Conservation (phyloP, 2,329 filamentous ascomycete species). For the Sphaerulina musiva region DNA sequence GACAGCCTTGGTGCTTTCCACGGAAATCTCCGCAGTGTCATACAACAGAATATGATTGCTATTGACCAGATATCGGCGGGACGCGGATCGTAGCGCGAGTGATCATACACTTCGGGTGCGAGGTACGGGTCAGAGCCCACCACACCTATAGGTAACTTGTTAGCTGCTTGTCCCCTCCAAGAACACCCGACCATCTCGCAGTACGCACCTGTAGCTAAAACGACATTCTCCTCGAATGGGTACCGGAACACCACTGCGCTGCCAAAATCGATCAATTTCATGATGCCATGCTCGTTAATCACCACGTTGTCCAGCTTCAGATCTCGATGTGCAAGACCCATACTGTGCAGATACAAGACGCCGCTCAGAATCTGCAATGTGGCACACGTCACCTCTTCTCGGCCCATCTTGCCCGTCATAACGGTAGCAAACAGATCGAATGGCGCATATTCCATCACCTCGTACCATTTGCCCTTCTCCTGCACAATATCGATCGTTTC, state of each 20-base stretch:
- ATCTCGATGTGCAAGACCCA: slow-evolving; percentile 91
- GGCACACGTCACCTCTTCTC: slow-evolving; percentile 82
- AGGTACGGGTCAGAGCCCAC: slow-evolving; percentile 91
- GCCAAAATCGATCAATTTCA: slow-evolving; percentile 99
- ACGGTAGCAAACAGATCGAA: slow-evolving; percentile 96
- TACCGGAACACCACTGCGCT: slow-evolving; percentile 96
- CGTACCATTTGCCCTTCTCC: slow-evolving; percentile 90
- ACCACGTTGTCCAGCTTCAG: slow-evolving; percentile 97
- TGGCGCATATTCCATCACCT: slow-evolving; percentile 98
- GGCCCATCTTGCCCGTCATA: slow-evolving; percentile 96
- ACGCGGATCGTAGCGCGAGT: slow-evolving; percentile 86
- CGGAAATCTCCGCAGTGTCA: slow-evolving; percentile 88
- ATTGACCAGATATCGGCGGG: slow-evolving; percentile 96
- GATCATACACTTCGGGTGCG: slow-evolving; percentile 92
- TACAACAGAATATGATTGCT: slow-evolving; percentile 98
- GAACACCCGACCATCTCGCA: too few relatives aligned
- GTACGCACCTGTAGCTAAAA: slow-evolving; percentile 67
- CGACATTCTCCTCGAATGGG: slow-evolving; percentile 86
- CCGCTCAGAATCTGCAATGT: slow-evolving; percentile 94
- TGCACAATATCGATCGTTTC: slow-evolving; percentile 95
- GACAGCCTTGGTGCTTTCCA: slow-evolving; percentile 92
- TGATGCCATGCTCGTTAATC: slow-evolving; percentile 90
- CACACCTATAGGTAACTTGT: slow-evolving; percentile 48
- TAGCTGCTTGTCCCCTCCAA: not conserved
- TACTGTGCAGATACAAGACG: slow-evolving; percentile 87